These are phyloP conservation scores for Gymnopilus dilepis DNA, from an alignment of 768 basidiomycete genomes.

Conservation along the genomic window DNA sequence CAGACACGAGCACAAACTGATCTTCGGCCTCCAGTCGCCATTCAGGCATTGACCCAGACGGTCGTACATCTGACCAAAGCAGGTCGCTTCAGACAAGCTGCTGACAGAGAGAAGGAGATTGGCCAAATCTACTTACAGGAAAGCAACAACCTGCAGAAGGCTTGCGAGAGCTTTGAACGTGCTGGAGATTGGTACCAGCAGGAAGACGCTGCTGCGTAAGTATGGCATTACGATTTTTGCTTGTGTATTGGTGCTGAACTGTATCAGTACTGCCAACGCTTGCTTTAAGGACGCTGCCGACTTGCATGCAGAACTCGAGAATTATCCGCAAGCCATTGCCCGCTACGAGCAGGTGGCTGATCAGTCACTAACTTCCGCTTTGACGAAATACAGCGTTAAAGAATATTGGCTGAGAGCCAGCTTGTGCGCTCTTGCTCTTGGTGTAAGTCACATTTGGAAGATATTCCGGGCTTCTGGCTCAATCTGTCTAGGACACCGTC, in stretches of 20 bases:
- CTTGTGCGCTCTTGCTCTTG: slow-evolving; percentile 88
- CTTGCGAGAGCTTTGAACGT: slow-evolving; percentile 88
- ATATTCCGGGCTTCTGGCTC: neutral
- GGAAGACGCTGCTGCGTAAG: slow-evolving; percentile 96
- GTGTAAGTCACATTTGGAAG: slow-evolving; percentile 59
- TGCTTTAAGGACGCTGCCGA: slow-evolving; percentile 98
- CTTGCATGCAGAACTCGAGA: slow-evolving; percentile 86
- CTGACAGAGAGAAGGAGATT: slow-evolving; percentile 97
- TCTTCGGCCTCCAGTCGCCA: slow-evolving; percentile 66
- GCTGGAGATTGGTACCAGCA: slow-evolving; percentile 98
- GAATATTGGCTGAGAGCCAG: slow-evolving; percentile 93
- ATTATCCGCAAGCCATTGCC: slow-evolving; percentile 84
- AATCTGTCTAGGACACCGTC: slow-evolving; percentile 71
- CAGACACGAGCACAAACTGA: slow-evolving; percentile 22
- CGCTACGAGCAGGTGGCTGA: slow-evolving; percentile 91
- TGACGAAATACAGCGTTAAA: slow-evolving; percentile 99
- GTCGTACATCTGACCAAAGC: slow-evolving; percentile 80
- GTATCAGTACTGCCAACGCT: slow-evolving; percentile 84
- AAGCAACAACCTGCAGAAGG: slow-evolving; percentile 75
- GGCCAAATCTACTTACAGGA: slow-evolving; percentile 92
- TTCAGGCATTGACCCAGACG: slow-evolving; percentile 85
- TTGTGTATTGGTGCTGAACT: neutral
- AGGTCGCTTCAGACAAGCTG: slow-evolving; percentile 96
- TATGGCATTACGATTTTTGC: slow-evolving; percentile 21
- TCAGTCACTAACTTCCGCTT: slow-evolving; percentile 74